A percentile compares a stretch with the other conserved stretches of the same genome.
Conservation (phyloP, 2,329 filamentous ascomycete genomes). For the Setomelanomma holmii region DNA sequence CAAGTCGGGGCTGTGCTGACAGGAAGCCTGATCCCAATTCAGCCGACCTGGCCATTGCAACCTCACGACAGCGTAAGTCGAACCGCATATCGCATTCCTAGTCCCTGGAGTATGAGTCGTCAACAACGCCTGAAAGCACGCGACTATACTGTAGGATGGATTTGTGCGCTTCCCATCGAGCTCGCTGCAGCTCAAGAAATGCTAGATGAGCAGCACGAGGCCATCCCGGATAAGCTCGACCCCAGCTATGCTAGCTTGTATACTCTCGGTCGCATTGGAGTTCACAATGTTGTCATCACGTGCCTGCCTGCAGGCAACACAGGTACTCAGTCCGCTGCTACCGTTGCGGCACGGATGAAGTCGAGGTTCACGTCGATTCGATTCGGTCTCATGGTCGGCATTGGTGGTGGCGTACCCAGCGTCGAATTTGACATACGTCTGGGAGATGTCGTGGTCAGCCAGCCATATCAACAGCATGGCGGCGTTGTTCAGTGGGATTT, state of each 20-base stretch:
- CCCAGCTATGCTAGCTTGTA: slow-evolving; percentile 19
- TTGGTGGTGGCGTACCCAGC: slow-evolving; percentile 36
- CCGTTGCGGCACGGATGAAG: slow-evolving; percentile 34
- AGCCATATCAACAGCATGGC: slow-evolving; percentile 3
- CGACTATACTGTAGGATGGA: slow-evolving; percentile 40
- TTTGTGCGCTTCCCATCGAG: slow-evolving; percentile 41
- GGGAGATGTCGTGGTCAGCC: slow-evolving; percentile 16
- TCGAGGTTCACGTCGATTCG: slow-evolving; percentile 38
- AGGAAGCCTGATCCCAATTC: not conserved
- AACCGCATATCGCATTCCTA: too few relatives aligned
- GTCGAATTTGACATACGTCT: not conserved
- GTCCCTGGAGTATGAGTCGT: not conserved
- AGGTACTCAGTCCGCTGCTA: slow-evolving; percentile 39
- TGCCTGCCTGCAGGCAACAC: slow-evolving; percentile 28
- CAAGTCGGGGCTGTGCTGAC: not conserved
- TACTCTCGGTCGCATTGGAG: slow-evolving; percentile 32
- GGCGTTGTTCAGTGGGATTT: slow-evolving; percentile 14
- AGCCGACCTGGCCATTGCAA: not conserved
- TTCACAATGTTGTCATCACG: slow-evolving; percentile 44
- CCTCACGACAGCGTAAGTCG: too few relatives aligned
- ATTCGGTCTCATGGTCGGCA: slow-evolving; percentile 52
- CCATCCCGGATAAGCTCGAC: slow-evolving; percentile 21
- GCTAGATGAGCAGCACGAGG: slow-evolving; percentile 12
- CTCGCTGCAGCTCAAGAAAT: slow-evolving; percentile 26
- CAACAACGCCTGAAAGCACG: not conserved